phyloP scores from a whole-genome alignment of 1,284 basidiomycete species.

The Pyrrhoderma lamaoense region DNA sequence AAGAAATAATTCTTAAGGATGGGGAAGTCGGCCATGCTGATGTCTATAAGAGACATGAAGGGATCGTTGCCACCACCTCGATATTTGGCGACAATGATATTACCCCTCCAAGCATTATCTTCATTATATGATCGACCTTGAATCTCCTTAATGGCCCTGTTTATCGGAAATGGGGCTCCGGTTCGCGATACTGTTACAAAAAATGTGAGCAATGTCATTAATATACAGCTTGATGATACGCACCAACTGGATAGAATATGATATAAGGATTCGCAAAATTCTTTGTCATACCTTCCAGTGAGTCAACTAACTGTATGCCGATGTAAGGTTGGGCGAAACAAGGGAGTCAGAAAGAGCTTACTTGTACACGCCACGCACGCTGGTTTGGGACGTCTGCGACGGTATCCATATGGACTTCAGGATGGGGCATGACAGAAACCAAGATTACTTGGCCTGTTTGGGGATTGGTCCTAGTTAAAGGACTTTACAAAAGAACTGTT shows the following conservation, averaged over 20 bases:
- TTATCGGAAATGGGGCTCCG: slow-evolving; percentile 71
- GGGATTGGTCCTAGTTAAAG: slow-evolving; percentile 41
- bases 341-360: slow-evolving; percentile 26
- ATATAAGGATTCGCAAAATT: slow-evolving; percentile 72
- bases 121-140: slow-evolving; percentile 56
- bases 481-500: slow-evolving; percentile 36
- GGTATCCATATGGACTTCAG: slow-evolving; percentile 77
- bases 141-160: slow-evolving; percentile 65
- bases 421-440: slow-evolving; percentile 54
- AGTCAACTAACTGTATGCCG: slow-evolving; percentile 59
- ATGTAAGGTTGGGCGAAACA: too few relatives aligned
- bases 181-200: slow-evolving; percentile 47
- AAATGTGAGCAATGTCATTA: slow-evolving; percentile 1
- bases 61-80: slow-evolving; percentile 41
- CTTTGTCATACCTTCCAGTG: slow-evolving; percentile 68
- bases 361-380: slow-evolving; percentile 66
- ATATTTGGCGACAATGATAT: slow-evolving; percentile 70
- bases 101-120: slow-evolving; percentile 65
- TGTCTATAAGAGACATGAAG: slow-evolving; percentile 61
- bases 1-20: slow-evolving; percentile 70
- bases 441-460: slow-evolving; percentile 34
- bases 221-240: slow-evolving; percentile 4
- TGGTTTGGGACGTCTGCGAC: slow-evolving; percentile 63
- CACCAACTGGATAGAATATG: slow-evolving; percentile 57
- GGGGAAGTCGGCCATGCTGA: slow-evolving; percentile 73